Evolutionary conservation across 768 basidiomycete species (phyloP).

Genomic region (Podaxis sp.): DNA sequence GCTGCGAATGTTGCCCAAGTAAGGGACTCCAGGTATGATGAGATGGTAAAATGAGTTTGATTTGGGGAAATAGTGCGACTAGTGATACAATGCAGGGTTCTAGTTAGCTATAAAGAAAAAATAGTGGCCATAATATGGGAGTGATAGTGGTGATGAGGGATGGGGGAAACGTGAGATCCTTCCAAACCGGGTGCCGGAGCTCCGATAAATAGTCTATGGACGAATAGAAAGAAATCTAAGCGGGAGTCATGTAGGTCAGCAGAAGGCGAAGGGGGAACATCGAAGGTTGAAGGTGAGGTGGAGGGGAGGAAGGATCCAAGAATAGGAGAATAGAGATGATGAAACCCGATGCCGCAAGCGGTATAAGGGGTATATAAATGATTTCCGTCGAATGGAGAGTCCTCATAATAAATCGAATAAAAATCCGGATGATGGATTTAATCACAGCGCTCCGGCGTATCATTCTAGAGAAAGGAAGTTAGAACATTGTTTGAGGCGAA

Average conservation of each 20-base stretch:
- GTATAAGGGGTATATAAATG: constrained; percentile 9
- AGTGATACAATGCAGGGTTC: constrained; percentile 14
- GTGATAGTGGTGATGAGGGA: background rate
- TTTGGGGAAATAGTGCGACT: constrained; percentile 3
- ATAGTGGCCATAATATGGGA: background rate
- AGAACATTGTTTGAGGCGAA: background rate
- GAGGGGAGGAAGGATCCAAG: background rate
- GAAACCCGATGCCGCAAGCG: background rate
- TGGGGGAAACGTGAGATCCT: constrained; percentile 6
- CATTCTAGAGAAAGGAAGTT: constrained; percentile 38
- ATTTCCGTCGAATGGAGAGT: background rate
- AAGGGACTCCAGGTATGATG: background rate
- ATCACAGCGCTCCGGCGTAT: constrained; percentile 49
- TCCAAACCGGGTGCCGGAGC: constrained; percentile 3
- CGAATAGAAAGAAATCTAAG: background rate
- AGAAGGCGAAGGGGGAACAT: background rate
- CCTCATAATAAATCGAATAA: background rate
- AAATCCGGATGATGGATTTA: constrained; percentile 26
- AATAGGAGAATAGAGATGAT: constrained; percentile 13
- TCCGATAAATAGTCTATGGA: constrained; percentile 10
- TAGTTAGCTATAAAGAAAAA: constrained; percentile 7
- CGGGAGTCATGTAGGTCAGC: background rate
- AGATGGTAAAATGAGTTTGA: background rate
- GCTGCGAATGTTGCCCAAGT: too few species aligned
- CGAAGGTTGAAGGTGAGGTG: background rate